phyloP scores from a whole-genome alignment of 2,329 filamentous ascomycete species.

The Fusarium verticillioides region DNA sequence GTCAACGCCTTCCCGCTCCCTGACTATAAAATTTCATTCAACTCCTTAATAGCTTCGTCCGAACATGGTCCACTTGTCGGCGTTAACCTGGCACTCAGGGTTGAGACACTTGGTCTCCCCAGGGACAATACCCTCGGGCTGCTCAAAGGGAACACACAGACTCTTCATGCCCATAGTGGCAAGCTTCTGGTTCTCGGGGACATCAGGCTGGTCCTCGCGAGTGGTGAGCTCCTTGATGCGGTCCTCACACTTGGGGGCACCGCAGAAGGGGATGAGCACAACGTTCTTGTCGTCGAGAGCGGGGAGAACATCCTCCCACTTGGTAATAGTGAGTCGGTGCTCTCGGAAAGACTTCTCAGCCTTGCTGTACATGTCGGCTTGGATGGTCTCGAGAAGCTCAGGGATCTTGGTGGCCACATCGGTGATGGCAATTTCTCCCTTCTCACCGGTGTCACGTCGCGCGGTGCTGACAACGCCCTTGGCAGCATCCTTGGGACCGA shows the following conservation, averaged over 20 bases:
- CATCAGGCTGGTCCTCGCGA: constrained; percentile 69
- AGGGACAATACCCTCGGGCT: constrained; percentile 81
- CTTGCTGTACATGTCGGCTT: constrained; percentile 80
- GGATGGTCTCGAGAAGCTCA: constrained; percentile 87
- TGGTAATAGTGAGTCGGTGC: constrained; percentile 82
- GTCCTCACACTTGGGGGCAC: constrained; percentile 85
- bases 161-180: constrained; percentile 75
- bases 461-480: constrained; percentile 86
- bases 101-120: constrained; percentile 93
- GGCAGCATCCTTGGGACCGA: constrained; percentile 92
- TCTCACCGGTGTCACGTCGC: constrained; percentile 87
- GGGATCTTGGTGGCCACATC: constrained; percentile 80
- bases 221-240: constrained; percentile 93
- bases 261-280: constrained; percentile 89
- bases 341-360: constrained; percentile 82
- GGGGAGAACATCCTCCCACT: constrained; percentile 93
- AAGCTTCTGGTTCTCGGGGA: constrained; percentile 64
- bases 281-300: constrained; percentile 93
- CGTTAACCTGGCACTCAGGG: constrained; percentile 81
- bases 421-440: constrained; percentile 80
- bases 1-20: constrained; percentile 44
- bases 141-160: constrained; percentile 80
- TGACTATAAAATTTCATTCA: constrained; percentile 32
- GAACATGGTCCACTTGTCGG: constrained; percentile 93
- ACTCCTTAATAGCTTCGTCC: constrained; percentile 73